phyloP scores from a whole-genome alignment of 495 filamentous ascomycete genomes.

The Penicillium ucsense region DNA sequence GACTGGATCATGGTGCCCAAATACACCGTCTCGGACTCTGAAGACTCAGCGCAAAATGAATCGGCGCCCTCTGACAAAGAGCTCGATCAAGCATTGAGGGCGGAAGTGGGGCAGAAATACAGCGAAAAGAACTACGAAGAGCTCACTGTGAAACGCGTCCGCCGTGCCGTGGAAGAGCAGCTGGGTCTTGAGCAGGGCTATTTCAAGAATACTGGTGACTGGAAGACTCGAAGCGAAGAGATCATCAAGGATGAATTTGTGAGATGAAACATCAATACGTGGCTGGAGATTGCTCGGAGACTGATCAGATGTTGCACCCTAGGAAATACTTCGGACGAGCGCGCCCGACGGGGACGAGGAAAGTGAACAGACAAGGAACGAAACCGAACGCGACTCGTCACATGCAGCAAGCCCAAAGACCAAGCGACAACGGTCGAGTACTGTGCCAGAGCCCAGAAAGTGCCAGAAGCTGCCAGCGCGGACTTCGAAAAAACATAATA shows the following conservation, averaged over 20 bases:
- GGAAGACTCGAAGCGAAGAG: slow-evolving; percentile 73
- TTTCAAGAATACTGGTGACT: slow-evolving; percentile 51
- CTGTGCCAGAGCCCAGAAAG: slow-evolving; percentile 20
- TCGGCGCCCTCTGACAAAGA: slow-evolving; percentile 21
- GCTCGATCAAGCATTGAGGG: slow-evolving; percentile 47
- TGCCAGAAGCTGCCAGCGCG: slow-evolving; percentile 27
- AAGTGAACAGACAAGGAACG: neutral
- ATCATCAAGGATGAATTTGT: slow-evolving; percentile 66
- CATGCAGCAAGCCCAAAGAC: slow-evolving; percentile 1
- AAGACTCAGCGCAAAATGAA: slow-evolving; percentile 16
- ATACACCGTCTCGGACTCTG: slow-evolving; percentile 28
- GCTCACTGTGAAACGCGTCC: slow-evolving; percentile 70
- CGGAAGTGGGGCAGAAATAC: slow-evolving; percentile 49
- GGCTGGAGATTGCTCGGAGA: neutral
- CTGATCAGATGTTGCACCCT: slow-evolving; percentile 4
- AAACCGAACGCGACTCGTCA: too few relatives aligned
- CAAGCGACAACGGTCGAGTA: slow-evolving; percentile 20
- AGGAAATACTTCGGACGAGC: slow-evolving; percentile 26
- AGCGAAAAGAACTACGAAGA: slow-evolving; percentile 46
- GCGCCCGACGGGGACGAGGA: slow-evolving; percentile 5
- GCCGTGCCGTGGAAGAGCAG: slow-evolving; percentile 54
- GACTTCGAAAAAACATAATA: slow-evolving; percentile 18
- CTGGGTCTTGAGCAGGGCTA: slow-evolving; percentile 58
- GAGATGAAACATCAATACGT: slow-evolving; percentile 21
- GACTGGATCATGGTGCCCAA: slow-evolving; percentile 21